phyloP scores from a whole-genome alignment of 768 basidiomycete species.

The Lyophyllum atratum region DNA sequence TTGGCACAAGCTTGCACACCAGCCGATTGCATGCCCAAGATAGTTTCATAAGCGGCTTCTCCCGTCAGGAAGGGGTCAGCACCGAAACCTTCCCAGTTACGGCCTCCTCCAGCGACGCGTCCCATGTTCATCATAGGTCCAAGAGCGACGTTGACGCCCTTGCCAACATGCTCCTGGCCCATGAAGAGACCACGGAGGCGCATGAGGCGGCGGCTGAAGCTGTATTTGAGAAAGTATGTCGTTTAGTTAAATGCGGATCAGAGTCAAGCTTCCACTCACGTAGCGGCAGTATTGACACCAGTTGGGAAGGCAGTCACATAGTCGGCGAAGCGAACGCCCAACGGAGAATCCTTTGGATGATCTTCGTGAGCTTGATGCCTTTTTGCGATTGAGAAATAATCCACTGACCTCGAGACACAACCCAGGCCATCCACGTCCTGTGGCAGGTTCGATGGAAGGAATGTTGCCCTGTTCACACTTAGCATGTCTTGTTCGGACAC shows the following conservation, averaged over 20 bases:
- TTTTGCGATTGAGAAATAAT: background rate
- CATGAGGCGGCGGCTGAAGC: conserved; percentile 78
- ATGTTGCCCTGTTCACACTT: conserved; percentile 51
- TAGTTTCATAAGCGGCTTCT: conserved; percentile 76
- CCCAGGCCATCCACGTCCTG: conserved; percentile 59
- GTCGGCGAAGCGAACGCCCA: conserved; percentile 78
- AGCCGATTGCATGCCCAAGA: conserved; percentile 74
- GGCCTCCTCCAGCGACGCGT: conserved; percentile 73
- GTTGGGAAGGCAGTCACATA: conserved; percentile 80
- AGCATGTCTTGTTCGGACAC: background rate
- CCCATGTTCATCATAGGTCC: conserved; percentile 90
- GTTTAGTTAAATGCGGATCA: background rate
- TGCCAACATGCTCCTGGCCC: conserved; percentile 80
- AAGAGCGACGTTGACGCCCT: conserved; percentile 83
- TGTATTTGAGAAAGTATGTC: conserved; percentile 25
- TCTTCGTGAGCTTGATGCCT: background rate
- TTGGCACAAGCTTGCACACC: conserved; percentile 90
- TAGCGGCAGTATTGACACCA: conserved; percentile 80
- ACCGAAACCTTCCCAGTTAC: conserved; percentile 97
- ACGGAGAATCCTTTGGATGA: conserved; percentile 57
- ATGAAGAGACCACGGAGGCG: conserved; percentile 76
- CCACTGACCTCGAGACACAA: conserved; percentile 64
- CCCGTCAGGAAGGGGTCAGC: conserved; percentile 88
- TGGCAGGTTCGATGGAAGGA: conserved; percentile 42
- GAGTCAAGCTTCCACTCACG: conserved; percentile 49